Evolutionary conservation across 768 basidiomycete genomes (phyloP).

Genomic region (Epithele typhae): DNA sequence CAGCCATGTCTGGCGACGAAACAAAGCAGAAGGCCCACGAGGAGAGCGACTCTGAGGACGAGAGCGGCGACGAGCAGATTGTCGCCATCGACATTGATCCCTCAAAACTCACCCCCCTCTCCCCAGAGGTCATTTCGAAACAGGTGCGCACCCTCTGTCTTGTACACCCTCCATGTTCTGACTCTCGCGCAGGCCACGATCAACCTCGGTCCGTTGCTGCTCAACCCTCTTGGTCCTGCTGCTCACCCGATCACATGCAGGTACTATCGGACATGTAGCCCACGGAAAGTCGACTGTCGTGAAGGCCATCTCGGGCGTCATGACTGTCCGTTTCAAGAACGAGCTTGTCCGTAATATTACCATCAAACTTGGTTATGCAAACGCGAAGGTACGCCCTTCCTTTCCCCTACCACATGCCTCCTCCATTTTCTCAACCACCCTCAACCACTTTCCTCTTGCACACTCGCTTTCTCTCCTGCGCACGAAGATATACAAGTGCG

Average conservation of each 20-base stretch:
- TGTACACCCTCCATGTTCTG: not conserved
- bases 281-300: slow-evolving; percentile 97
- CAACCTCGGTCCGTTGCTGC: slow-evolving; percentile 66
- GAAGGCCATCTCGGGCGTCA: slow-evolving; percentile 97
- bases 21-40: slow-evolving; percentile 52
- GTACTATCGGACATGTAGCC: slow-evolving; percentile 98
- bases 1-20: slow-evolving; percentile 64
- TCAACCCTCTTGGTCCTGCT: too few species aligned
- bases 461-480: not conserved
- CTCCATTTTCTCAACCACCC: not conserved
- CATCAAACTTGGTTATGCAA: slow-evolving; percentile 98
- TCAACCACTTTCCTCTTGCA: not conserved
- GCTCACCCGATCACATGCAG: slow-evolving; percentile 32
- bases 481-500: slow-evolving; percentile 92
- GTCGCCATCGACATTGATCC: slow-evolving; percentile 75
- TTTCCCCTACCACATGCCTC: not conserved
- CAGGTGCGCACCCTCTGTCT: slow-evolving; percentile 48
- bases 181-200: slow-evolving; percentile 72
- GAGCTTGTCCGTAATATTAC: slow-evolving; percentile 99
- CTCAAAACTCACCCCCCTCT: slow-evolving; percentile 80
- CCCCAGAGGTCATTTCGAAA: slow-evolving; percentile 88
- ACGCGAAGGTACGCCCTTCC: slow-evolving; percentile 76
- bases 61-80: slow-evolving; percentile 54
- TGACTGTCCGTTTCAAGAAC: slow-evolving; percentile 99
- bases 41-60: slow-evolving; percentile 70